phyloP scores from a whole-genome alignment of 352 stramenopile genomes.

The Phytophthora sp. region DNA sequence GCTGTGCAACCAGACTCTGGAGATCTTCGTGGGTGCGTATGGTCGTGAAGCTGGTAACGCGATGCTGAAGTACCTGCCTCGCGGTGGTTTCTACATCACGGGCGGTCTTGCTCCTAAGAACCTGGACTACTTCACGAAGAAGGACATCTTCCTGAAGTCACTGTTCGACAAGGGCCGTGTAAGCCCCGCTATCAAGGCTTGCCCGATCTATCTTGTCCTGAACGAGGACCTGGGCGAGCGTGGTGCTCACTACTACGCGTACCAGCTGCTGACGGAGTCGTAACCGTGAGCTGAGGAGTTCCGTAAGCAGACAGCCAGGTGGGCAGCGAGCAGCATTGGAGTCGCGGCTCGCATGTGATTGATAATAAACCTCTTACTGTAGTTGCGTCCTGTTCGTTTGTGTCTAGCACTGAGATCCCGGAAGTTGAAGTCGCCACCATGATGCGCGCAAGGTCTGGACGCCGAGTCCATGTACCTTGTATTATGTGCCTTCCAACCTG shows the following conservation, averaged over 20 bases:
- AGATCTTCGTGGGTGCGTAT: constrained; percentile 95
- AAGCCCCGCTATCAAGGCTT: constrained; percentile 63
- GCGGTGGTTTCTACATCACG: constrained; percentile 96
- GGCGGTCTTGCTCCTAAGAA: constrained; percentile 97
- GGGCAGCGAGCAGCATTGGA: no score
- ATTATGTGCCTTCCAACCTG: constrained; percentile 23
- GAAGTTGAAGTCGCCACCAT: constrained; percentile 69
- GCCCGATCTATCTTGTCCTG: constrained; percentile 91
- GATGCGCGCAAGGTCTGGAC: constrained; percentile 54
- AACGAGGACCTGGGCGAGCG: constrained; percentile 90
- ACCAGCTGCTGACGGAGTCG: no score
- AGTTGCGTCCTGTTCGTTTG: constrained; percentile 9
- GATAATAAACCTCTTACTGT: constrained; percentile 24
- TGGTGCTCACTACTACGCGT: constrained; percentile 88
- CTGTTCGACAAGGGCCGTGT: constrained; percentile 90
- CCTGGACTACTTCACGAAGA: constrained; percentile 91
- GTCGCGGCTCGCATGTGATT: no score
- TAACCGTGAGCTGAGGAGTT: no score
- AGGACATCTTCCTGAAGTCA: constrained; percentile 72
- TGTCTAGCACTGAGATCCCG: constrained; percentile 30
- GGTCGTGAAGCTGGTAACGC: constrained; percentile 93
- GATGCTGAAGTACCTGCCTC: constrained; percentile 95
- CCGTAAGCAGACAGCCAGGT: no score
- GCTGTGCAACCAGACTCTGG: constrained; percentile 87
- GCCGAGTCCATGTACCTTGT: constrained; percentile 28